A percentile compares a stretch with the other conserved stretches of the same genome.
phyloP scores from a whole-genome alignment of 2,329 filamentous ascomycete genomes.

The Ophiobolus disseminans region DNA sequence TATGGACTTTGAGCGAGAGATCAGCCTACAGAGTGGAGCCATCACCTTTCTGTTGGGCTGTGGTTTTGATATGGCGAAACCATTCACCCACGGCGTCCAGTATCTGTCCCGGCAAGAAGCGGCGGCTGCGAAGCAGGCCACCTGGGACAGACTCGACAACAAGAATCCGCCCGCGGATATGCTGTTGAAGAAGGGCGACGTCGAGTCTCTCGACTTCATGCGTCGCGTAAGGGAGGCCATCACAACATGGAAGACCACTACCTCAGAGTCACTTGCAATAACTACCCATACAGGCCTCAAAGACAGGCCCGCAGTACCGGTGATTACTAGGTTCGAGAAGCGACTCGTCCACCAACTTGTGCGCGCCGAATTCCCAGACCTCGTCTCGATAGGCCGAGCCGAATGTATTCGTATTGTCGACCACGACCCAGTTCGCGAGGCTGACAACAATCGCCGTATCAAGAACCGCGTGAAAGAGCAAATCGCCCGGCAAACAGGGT shows the following conservation, averaged over 20 bases:
- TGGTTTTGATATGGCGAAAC: constrained; percentile 64
- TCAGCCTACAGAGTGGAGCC: constrained; percentile 65
- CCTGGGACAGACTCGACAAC: constrained; percentile 52
- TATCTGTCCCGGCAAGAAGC: constrained; percentile 70
- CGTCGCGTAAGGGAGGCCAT: constrained; percentile 55
- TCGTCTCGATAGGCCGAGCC: constrained; percentile 52
- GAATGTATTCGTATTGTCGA: constrained; percentile 53
- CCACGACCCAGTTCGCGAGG: constrained; percentile 54
- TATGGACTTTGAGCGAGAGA: constrained; percentile 66
- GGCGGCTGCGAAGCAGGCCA: constrained; percentile 53
- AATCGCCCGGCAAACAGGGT: constrained; percentile 55
- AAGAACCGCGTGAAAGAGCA: constrained; percentile 50
- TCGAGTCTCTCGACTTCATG: constrained; percentile 61
- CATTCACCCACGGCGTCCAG: constrained; percentile 64
- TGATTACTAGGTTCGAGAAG: constrained; percentile 63
- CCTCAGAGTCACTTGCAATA: constrained; percentile 30
- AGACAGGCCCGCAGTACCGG: constrained; percentile 16
- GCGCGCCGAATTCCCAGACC: constrained; percentile 64
- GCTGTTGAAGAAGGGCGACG: constrained; percentile 60
- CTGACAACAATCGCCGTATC: constrained; percentile 46
- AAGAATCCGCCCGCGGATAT: constrained; percentile 51
- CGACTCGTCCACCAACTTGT: constrained; percentile 71
- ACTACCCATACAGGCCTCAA: constrained; percentile 37
- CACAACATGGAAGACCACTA: constrained; percentile 52
- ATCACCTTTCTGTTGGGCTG: constrained; percentile 66